Evolutionary conservation across 169 alveolate species (phyloP).

Genomic region (Amoebophrya sp.): DNA sequence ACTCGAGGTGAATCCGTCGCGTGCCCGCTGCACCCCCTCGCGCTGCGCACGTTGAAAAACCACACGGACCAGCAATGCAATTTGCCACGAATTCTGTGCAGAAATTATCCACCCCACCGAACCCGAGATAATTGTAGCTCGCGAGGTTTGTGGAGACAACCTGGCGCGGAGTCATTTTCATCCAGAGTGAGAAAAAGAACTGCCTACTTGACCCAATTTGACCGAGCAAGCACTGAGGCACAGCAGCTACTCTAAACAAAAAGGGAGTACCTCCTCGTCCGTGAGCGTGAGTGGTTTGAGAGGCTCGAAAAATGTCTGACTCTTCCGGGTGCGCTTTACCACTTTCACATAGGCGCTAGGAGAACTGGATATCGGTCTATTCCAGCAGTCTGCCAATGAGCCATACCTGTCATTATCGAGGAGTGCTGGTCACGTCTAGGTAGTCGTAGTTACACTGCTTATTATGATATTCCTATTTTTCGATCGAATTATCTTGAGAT

Average conservation of each 20-base stretch:
- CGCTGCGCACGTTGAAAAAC: conserved; percentile 23
- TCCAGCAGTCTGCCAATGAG: conserved; percentile 14
- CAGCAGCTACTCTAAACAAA: neutral
- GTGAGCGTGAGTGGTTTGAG: neutral
- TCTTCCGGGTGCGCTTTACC: neutral
- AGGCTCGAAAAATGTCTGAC: neutral
- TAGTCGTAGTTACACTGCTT: too few relatives aligned
- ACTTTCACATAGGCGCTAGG: neutral
- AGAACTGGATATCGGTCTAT: neutral
- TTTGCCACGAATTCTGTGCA: conserved; percentile 25
- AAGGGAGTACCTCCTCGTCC: neutral
- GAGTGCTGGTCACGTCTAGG: too few relatives aligned
- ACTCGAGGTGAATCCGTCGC: conserved; percentile 26
- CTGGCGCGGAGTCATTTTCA: too few relatives aligned
- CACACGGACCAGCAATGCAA: conserved; percentile 28
- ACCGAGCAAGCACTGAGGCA: neutral
- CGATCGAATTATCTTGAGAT: too few relatives aligned
- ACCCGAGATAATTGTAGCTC: conserved; percentile 33
- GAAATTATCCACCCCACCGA: conserved; percentile 36
- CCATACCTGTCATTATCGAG: too few relatives aligned
- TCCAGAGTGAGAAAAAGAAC: too few relatives aligned
- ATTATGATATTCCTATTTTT: too few relatives aligned
- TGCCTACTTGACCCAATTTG: too few relatives aligned
- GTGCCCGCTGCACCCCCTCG: conserved; percentile 21
- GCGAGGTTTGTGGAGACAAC: conserved; percentile 27